A percentile compares a stretch with the other conserved stretches of the same genome.
Evolutionary conservation across 2,329 filamentous ascomycete species (phyloP).

Genomic region (Scytalidium sp.): DNA sequence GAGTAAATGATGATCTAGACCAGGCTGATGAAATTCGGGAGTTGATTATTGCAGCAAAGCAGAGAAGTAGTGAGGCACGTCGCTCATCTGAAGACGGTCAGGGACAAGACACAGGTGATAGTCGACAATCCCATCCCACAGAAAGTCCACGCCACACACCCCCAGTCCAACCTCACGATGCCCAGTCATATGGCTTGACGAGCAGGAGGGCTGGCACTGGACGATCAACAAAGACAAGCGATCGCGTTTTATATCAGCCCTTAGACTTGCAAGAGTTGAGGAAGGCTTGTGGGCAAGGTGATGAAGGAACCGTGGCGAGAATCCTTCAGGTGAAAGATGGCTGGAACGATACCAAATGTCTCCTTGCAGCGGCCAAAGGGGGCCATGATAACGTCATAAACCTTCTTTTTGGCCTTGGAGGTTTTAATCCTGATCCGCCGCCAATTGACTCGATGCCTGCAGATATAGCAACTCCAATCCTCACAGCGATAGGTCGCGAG

Average conservation of each 20-base stretch:
- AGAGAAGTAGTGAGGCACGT: conserved; percentile 46
- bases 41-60: conserved; percentile 60
- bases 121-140: conserved; percentile 46
- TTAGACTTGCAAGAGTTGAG: conserved; percentile 58
- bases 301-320: conserved; percentile 58
- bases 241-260: conserved; percentile 61
- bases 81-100: conserved; percentile 58
- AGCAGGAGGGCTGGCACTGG: conserved; percentile 49
- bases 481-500: conserved; percentile 86
- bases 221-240: conserved; percentile 61
- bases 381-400: conserved; percentile 65
- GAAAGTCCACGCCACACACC: conserved; percentile 59
- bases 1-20: conserved; percentile 62
- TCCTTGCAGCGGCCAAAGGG: conserved; percentile 87
- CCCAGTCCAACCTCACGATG: conserved; percentile 26
- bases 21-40: conserved; percentile 62
- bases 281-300: conserved; percentile 57
- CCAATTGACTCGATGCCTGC: conserved; percentile 53
- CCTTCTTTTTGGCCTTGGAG: conserved; percentile 44
- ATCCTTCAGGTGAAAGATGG: conserved; percentile 56
- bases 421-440: conserved; percentile 65
- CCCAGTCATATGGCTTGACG: conserved; percentile 16
- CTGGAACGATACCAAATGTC: conserved; percentile 76
- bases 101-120: conserved; percentile 31
- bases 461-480: conserved; percentile 86